Evolutionary conservation across 306 rosid genomes (phyloP), one percentile per base, ranked within the genome.

Genomic region (Comarum palustre): DNA sequence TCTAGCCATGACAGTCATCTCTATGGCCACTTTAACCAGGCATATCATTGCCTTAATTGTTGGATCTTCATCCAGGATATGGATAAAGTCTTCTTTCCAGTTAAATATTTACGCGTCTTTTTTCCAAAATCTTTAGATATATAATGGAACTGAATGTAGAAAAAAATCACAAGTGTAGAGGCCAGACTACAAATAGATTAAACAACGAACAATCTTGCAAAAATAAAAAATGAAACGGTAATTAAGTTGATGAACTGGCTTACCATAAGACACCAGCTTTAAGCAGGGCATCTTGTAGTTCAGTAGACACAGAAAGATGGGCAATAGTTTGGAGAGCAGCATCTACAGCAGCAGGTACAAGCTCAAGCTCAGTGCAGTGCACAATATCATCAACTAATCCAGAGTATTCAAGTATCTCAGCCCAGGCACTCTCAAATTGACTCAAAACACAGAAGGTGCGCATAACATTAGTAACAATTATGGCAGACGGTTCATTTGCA

Each of bases 291-390:
- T 91, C 78, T 84, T 91, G 99, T 84, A 94, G 83, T 41, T 88
- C 88, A n/a, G 88, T 78, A 52, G 99, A 89, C 79, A 89, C 95
- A 82, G 97, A 91, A 83, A 94, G 89, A 74, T 85, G 84, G 76
- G 97, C 95, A 75, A 94, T 82, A 77, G 96, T 91, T 84, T 84
- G 99, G 58, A 94, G 84, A 73, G 96, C 91, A 80, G 96, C 88
- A 85, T 89, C 97, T 68, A 94, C 96, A 72, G 96, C 88, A 6
- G 90, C 86, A 38, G 97, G 90, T 48, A 86, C 88, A 75, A 89
- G 91, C 87, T 94, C 99, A 83, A 94, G 94, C 82, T 91, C 99
- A 70, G 97, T 89, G 83, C 96, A 87, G 81, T 91, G 97, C 77
- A 94, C 99, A 59, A 94, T 85, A 83, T 89, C 99, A 80, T 87